Percentiles rank a stretch among this genome's conserved stretches.
Conservation (phyloP, 495 filamentous ascomycete genomes). For the Lepraria neglecta region DNA sequence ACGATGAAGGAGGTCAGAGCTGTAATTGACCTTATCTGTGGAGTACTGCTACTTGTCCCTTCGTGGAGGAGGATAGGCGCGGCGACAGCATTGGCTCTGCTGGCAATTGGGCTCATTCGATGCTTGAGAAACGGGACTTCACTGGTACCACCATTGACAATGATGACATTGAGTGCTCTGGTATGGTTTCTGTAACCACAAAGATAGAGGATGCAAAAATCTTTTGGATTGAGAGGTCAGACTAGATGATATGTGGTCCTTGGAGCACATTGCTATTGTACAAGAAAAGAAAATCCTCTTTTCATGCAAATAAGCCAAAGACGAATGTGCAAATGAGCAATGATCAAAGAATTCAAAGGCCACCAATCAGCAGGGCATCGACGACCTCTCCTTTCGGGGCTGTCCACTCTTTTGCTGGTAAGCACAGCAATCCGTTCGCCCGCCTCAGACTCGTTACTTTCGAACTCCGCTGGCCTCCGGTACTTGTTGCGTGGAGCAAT, state of each 20-base stretch:
- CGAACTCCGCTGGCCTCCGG: constrained; percentile 84
- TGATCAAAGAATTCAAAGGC: background rate
- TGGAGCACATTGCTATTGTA: background rate
- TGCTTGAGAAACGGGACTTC: constrained; percentile 2
- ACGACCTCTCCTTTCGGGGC: constrained; percentile 49
- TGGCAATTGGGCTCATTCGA: background rate
- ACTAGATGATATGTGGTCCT: background rate
- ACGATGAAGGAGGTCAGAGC: background rate
- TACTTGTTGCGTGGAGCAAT: constrained; percentile 67
- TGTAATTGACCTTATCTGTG: constrained; percentile 9
- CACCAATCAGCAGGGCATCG: constrained; percentile 58
- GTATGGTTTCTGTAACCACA: constrained; percentile 7
- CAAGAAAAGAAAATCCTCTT: background rate
- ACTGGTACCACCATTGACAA: background rate
- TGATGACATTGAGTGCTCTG: background rate
- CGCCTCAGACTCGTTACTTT: constrained; percentile 78
- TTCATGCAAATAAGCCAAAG: too few relatives aligned
- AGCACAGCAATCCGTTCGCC: constrained; percentile 77
- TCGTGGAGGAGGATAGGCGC: background rate
- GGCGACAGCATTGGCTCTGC: background rate
- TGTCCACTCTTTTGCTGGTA: constrained; percentile 53
- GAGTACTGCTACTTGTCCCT: constrained; percentile 9
- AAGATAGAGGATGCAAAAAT: too few relatives aligned
- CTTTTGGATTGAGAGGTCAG: background rate
- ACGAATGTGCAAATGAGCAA: too few relatives aligned